Conservation (phyloP, 495 filamentous ascomycete genomes). For the Emericellopsis terricola region DNA sequence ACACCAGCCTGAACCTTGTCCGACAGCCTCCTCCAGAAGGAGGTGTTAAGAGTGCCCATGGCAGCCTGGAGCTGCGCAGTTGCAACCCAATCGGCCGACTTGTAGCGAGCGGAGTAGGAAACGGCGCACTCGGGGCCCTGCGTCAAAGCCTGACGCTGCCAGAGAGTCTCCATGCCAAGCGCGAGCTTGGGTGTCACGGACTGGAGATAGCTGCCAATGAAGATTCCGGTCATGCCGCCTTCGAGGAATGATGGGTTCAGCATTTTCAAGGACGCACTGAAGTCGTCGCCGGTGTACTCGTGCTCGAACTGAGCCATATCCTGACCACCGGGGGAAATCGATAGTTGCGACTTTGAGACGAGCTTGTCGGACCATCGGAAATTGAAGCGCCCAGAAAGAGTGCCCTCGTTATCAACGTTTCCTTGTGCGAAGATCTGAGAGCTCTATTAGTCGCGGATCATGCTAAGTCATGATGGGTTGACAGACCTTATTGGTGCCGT, state of each 20-base stretch:
- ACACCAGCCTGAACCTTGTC: slow-evolving; percentile 93
- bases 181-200: slow-evolving; percentile 75
- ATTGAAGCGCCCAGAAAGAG: slow-evolving; percentile 70
- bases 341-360: slow-evolving; percentile 68
- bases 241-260: slow-evolving; percentile 88
- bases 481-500: slow-evolving; percentile 78
- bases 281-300: slow-evolving; percentile 85
- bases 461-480: slow-evolving; percentile 3
- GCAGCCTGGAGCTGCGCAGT: slow-evolving; percentile 63
- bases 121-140: slow-evolving; percentile 68
- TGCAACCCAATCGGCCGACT: slow-evolving; percentile 76
- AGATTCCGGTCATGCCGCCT: slow-evolving; percentile 83
- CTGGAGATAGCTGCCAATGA: slow-evolving; percentile 89
- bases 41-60: slow-evolving; percentile 74
- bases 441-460: too few relatives aligned
- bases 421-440: slow-evolving; percentile 82
- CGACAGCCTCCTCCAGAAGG: slow-evolving; percentile 88
- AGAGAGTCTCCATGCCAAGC: slow-evolving; percentile 80
- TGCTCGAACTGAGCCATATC: slow-evolving; percentile 81
- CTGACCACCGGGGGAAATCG: slow-evolving; percentile 52
- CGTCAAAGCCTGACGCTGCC: slow-evolving; percentile 65
- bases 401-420: slow-evolving; percentile 77
- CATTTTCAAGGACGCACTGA: slow-evolving; percentile 75
- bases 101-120: slow-evolving; percentile 82
- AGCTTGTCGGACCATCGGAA: slow-evolving; percentile 63